Conservation (phyloP, 345 rosid species). For the Euclidium syriacum region DNA sequence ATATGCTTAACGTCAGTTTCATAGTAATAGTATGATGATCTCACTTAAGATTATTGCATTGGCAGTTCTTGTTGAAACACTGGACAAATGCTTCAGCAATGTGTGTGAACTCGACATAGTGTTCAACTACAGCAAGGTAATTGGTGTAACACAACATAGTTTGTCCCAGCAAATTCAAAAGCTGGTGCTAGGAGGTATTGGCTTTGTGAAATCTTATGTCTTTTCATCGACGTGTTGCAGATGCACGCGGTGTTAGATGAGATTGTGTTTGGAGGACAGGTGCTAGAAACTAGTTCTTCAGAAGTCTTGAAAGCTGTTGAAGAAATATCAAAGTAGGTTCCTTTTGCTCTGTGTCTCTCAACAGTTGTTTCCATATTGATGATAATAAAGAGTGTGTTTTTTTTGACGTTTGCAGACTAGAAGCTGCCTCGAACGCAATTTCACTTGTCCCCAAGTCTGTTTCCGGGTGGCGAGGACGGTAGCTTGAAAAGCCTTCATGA, state of each 20-base stretch:
- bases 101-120: constrained; percentile 90
- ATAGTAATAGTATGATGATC: constrained; percentile 16
- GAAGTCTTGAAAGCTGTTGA: constrained; percentile 79
- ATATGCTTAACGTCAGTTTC: background rate
- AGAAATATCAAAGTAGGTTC: constrained; percentile 70
- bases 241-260: constrained; percentile 76
- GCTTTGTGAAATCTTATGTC: background rate
- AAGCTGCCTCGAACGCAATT: constrained; percentile 68
- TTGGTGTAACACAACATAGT: background rate
- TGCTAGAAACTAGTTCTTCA: constrained; percentile 77
- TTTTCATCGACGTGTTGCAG: constrained; percentile 35
- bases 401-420: constrained; percentile 49
- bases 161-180: background rate
- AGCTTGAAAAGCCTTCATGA: constrained; percentile 13
- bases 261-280: constrained; percentile 92
- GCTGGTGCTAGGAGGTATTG: background rate
- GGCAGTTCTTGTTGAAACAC: constrained; percentile 90
- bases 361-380: background rate
- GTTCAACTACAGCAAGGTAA: constrained; percentile 86
- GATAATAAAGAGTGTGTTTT: background rate
- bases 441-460: constrained; percentile 65
- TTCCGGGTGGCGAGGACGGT: constrained; percentile 69
- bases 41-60: constrained; percentile 21
- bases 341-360: constrained; percentile 17
- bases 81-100: constrained; percentile 97